phyloP scores from a whole-genome alignment of 306 rosid genomes.

The Notholithocarpus densiflorus region DNA sequence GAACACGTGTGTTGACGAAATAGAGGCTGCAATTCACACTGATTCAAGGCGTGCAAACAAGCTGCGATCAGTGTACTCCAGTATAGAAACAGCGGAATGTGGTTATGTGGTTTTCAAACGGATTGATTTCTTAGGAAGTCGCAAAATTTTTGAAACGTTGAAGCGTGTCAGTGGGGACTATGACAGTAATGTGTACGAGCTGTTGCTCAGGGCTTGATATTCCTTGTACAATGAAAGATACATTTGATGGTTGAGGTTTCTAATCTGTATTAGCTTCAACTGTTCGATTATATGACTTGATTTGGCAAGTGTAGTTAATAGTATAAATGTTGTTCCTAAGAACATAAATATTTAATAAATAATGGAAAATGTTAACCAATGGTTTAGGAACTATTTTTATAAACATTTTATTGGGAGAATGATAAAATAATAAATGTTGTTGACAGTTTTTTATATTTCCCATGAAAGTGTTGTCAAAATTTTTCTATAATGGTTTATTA shows the following conservation, averaged over 20 bases:
- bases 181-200: constrained; percentile 86
- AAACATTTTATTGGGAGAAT: too few relatives aligned
- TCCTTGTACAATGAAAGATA: background rate
- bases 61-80: constrained; percentile 66
- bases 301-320: too few relatives aligned
- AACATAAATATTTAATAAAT: too few relatives aligned
- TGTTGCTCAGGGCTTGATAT: constrained; percentile 74
- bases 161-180: constrained; percentile 81
- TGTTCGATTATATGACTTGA: too few relatives aligned
- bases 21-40: constrained; percentile 81
- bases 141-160: constrained; percentile 84
- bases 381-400: too few relatives aligned
- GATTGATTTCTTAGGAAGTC: constrained; percentile 80
- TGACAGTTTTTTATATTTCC: too few relatives aligned
- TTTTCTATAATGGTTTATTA: too few relatives aligned
- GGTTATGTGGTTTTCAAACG: constrained; percentile 61
- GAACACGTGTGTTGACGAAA: constrained; percentile 68
- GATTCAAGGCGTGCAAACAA: constrained; percentile 89
- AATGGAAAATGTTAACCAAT: too few relatives aligned
- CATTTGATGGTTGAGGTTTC: background rate
- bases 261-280: too few relatives aligned
- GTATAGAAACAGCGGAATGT: constrained; percentile 54
- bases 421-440: too few relatives aligned
- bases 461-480: too few relatives aligned
- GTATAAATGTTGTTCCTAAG: too few relatives aligned